Conservation (phyloP, 2,329 filamentous ascomycete species). For the Chlorencoelia australis region DNA sequence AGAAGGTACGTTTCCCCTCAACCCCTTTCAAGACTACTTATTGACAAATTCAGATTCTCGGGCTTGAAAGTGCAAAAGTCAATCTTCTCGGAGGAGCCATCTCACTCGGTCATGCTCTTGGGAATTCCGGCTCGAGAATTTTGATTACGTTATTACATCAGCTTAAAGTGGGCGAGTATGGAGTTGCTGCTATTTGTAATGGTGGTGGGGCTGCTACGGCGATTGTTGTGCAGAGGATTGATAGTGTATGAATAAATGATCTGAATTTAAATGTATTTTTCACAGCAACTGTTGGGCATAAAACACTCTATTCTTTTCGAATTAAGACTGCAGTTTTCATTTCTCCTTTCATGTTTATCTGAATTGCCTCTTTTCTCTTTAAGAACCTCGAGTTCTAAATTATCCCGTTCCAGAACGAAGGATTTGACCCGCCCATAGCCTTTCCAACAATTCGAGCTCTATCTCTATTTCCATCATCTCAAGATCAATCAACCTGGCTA, state of each 20-base stretch:
- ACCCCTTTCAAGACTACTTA: neutral
- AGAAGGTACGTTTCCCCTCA: conserved; percentile 47
- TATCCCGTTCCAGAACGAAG: no score
- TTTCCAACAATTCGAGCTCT: no score
- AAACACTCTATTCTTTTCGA: no score
- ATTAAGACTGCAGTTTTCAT: no score
- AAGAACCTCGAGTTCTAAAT: no score
- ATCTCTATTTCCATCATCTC: no score
- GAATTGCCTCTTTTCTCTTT: no score
- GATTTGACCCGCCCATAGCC: no score
- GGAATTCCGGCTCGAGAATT: conserved; percentile 87
- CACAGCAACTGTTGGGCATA: no score
- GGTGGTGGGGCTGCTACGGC: conserved; percentile 88
- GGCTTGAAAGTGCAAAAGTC: conserved; percentile 67
- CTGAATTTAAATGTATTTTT: neutral
- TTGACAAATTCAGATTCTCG: conserved; percentile 35
- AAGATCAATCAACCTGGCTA: no score
- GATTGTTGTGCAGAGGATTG: conserved; percentile 78
- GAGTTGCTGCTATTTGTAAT: conserved; percentile 93
- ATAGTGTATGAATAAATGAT: conserved; percentile 26
- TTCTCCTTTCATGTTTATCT: no score
- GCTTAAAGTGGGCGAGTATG: conserved; percentile 82
- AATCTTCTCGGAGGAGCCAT: conserved; percentile 89
- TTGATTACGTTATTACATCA: conserved; percentile 85
- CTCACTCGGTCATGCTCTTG: conserved; percentile 81